Evolutionary conservation across 352 stramenopile species (phyloP), one percentile per base, ranked within the genome.

Genomic region (Globisporangium canariense): DNA sequence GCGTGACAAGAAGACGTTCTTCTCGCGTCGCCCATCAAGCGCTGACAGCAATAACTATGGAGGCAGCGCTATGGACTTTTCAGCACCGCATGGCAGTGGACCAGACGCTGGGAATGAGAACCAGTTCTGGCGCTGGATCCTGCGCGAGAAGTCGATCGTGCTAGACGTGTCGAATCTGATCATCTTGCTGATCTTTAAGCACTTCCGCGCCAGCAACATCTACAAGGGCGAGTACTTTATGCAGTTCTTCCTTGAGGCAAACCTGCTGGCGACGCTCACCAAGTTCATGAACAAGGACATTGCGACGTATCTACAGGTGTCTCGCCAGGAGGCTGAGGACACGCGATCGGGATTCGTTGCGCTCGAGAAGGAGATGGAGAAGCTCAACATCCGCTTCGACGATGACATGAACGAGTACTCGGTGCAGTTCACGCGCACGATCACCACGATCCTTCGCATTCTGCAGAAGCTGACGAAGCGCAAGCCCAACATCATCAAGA

Each of bases 211-310:
- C 41, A 90, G 78, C 59, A 80, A 94, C 55, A 65, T 76, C 22
- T 90, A 78, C 66, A 94, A 94, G 64, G 81, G 72, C 46, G 86
- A 94, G 55, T 91, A 91, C 58, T 77, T 91, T 30, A 84, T 88
- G 65, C 81, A 91, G 67, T 90, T 91, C 67, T 90, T 90, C 60
- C 70, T 92, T 25, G 86, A 94, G 30, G 82, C 79, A 46, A 90
- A 89, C 57, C 47, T 92, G 38, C 65, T 92, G 30, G 73, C 71
- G 51, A 91, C 86, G 11, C 36, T 91, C 41, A 94, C 83, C 58
- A 94, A 94, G 64, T 94, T 92, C 62, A 90, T 94, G 81, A 94
- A 94, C 67, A 90, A 91, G 64, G 86, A 94, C 73, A 71, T 91
- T 61, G 70, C 71, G 13, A 90, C 83, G 40, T 94, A 92, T 60